Evolutionary conservation across 2,329 filamentous ascomycete genomes (phyloP), one percentile per base, ranked within the genome.

Genomic region (Penicillium italicum): DNA sequence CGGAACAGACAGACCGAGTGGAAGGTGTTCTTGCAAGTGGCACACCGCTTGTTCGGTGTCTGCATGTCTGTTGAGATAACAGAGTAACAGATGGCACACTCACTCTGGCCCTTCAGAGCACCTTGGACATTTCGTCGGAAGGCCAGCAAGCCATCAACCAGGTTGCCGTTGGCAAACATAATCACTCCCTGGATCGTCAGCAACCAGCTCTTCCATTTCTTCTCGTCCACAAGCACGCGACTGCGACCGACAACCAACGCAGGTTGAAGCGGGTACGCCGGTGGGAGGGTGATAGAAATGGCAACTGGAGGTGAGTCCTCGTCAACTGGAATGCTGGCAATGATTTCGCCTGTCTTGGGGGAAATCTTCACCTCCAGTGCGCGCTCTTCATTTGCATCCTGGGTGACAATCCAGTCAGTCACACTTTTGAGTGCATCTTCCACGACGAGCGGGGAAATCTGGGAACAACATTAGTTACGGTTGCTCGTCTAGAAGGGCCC

Each of bases 81-180:
- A 57, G 87, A 91, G 77, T 97, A 97, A 79, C 93, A 97, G 70
- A 97, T 97, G 10, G 94, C 91, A 70, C 94, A 99, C 74, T 99
- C 94, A 20, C 84, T 89, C 74, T 97, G 92, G 34, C 92, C 94
- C 76, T 96, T 94, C 62, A 99, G 81, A 4, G 90, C 90, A 1
- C 91, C 90, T 14, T 87, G 84, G 12, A 99, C 87, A 72, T 97
- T 97, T 60, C 87, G 85, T 61, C 89, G 85, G 80, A 96, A 97
- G 9, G 90, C 86, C 12, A 87, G 81, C 30, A 99, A 78, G 1
- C 92, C 94, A 64, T 97, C 93, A 51, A 92, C 88, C 55, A 99
- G 84, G 69, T 84, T 90, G 51, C 91, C 91, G 67, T 94, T 93
- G 59, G 90, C 90, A 69, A 97, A 96, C 40, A 90, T 93, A 66